Evolutionary conservation across 192 early-diverging fungal species (phyloP).

Genomic region (Entomortierella chlamydospora): DNA sequence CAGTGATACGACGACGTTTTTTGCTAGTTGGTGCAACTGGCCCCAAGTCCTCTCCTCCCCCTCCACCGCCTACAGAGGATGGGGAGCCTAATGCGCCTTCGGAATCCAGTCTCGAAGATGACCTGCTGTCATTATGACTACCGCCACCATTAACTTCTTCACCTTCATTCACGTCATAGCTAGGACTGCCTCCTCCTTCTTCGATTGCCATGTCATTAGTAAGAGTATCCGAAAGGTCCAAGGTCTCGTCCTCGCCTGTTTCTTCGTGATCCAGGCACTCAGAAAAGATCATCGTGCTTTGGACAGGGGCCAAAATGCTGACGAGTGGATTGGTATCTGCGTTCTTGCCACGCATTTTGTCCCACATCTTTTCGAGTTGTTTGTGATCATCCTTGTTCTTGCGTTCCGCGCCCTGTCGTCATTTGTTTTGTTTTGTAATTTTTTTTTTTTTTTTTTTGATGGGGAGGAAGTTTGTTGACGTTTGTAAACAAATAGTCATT

Average conservation of each 20-base stretch:
- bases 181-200: neutral
- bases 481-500: no score
- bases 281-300: constrained; percentile 38
- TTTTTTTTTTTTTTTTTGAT: no score
- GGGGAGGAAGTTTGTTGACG: no score
- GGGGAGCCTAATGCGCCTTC: neutral
- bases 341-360: constrained; percentile 65
- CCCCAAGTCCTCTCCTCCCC: neutral
- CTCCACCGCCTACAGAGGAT: neutral
- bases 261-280: constrained; percentile 59
- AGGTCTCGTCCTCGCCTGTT: constrained; percentile 61
- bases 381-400: constrained; percentile 85
- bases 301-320: constrained; percentile 58
- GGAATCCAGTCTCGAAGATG: constrained; percentile 5
- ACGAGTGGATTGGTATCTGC: constrained; percentile 47
- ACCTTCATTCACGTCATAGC: no score
- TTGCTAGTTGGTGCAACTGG: constrained; percentile 9
- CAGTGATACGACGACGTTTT: constrained; percentile 21
- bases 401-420: constrained; percentile 73
- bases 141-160: neutral
- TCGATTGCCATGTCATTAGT: constrained; percentile 3
- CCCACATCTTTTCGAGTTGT: constrained; percentile 76
- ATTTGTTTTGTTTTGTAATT: no score
- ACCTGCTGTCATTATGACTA: neutral
- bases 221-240: constrained; percentile 61